Percentiles rank a stretch among this genome's conserved stretches.
phyloP scores from a whole-genome alignment of 2,329 filamentous ascomycete genomes.

The Fusarium napiforme region DNA sequence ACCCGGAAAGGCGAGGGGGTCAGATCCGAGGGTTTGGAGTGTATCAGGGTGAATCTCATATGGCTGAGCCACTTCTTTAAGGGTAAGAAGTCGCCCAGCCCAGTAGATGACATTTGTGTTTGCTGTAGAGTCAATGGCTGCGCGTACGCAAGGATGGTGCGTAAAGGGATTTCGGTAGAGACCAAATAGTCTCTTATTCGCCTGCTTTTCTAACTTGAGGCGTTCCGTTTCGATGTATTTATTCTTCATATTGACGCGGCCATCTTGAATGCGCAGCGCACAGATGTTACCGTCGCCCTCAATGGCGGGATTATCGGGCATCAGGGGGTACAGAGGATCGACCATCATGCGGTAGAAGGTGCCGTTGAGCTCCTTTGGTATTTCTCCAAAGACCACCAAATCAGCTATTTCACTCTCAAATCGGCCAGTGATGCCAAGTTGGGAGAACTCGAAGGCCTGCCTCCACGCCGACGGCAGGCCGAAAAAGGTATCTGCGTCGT shows the following conservation, averaged over 20 bases:
- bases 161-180: background rate
- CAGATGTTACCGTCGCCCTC: background rate
- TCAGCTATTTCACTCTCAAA: background rate
- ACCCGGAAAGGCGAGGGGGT: background rate
- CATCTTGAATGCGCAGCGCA: background rate
- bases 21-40: background rate
- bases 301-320: background rate
- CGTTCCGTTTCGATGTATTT: background rate
- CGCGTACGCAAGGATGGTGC: background rate
- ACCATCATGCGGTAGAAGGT: background rate
- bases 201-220: background rate
- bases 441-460: too few species aligned
- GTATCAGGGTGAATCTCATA: background rate
- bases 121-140: too few species aligned
- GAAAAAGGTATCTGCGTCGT: background rate
- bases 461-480: background rate
- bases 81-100: too few species aligned
- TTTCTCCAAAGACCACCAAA: background rate
- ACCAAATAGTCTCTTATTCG: background rate
- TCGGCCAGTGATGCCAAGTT: background rate
- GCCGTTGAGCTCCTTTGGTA: background rate
- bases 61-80: background rate
- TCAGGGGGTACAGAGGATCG: background rate
- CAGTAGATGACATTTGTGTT: too few species aligned
- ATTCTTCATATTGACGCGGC: background rate